A percentile compares a stretch with the other conserved stretches of the same genome.
phyloP scores from a whole-genome alignment of 139 green algal species.

The Zygnema cylindricum region DNA sequence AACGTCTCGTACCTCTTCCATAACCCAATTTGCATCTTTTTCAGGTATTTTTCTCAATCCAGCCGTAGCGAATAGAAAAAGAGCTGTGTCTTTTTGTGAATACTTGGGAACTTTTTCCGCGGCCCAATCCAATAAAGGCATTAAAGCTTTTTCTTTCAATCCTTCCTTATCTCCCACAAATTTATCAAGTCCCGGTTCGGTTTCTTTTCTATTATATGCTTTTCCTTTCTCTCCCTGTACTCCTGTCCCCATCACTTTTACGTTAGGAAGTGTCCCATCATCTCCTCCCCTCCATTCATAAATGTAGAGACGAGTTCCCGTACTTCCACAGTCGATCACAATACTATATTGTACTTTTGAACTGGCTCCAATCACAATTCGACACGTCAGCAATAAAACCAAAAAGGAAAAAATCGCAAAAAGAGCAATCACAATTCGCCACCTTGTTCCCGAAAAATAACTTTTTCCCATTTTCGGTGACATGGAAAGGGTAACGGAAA shows the following conservation, averaged over 20 bases:
- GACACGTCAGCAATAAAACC: not conserved
- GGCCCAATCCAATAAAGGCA: constrained; percentile 83
- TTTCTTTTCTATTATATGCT: constrained; percentile 87
- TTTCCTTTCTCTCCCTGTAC: not conserved
- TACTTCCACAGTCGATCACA: constrained; percentile 47
- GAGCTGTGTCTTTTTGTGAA: constrained; percentile 61
- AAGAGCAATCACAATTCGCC: not conserved
- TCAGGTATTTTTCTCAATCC: constrained; percentile 74
- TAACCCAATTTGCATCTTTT: constrained; percentile 56
- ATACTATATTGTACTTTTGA: constrained; percentile 26
- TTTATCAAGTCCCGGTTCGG: constrained; percentile 79
- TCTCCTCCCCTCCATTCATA: constrained; percentile 26
- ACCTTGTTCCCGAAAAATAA: too few species aligned
- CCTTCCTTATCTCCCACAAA: constrained; percentile 63
- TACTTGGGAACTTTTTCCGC: constrained; percentile 72
- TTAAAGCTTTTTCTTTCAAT: constrained; percentile 64
- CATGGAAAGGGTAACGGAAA: not conserved
- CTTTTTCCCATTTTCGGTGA: not conserved
- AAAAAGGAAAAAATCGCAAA: not conserved
- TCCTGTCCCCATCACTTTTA: constrained; percentile 22
- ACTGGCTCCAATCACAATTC: not conserved
- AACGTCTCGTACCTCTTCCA: constrained; percentile 57
- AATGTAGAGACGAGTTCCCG: constrained; percentile 50
- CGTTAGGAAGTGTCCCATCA: not conserved
- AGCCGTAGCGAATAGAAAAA: constrained; percentile 82